Base-by-base conservation (phyloP, 75 land plant species). In the Pinus taeda region DNA sequence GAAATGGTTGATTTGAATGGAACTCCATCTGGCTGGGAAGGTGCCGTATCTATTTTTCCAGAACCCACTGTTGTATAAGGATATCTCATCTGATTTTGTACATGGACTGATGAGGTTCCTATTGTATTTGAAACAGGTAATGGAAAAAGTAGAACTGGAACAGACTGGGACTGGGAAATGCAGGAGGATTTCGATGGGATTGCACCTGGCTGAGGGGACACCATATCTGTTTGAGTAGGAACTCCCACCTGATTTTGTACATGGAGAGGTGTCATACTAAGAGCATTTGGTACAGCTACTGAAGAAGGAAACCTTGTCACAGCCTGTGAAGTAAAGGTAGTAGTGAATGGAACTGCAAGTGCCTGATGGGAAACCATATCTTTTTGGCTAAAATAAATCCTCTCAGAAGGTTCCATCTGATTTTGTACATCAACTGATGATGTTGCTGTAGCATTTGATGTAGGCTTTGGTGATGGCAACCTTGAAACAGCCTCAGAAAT, bases 401-500 rank as follows among this genome's bases (percentile, higher is more conserved):
- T 69, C 42, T 42, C 49, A 69, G 72, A 53, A 69, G 45, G 53
- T 42, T 69, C 55, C 13, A 42, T 42, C 72, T 69, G 72, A 36
- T 36, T 65, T 37, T 65, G 42, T 15, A 65, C 69, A 65, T 7
- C 8, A 37, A 65, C 20, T 6, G 69, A 65, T 33, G 69, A 65
- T 14, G 4, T 20, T 33, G 18, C 39, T 65, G 15, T n/a, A 65
- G 18, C 39, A 65, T 65, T 36, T 5, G 69, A 37, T 15, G 36
- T 2, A 30, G 69, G 42, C 69, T 36, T 37, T 65, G 69, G 26
- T 30, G 42, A 65, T 65, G 69, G 39, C 42, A 65, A 33, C 69
- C 8, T 17, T 65, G 42, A 65, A 33, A 65, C 36, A 33, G 33
- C 42, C 20, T 65, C 39, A 30, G 69, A 36, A 33, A 65, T 65